phyloP scores from a whole-genome alignment of 805 yeast species.

The Candida patagonica region DNA sequence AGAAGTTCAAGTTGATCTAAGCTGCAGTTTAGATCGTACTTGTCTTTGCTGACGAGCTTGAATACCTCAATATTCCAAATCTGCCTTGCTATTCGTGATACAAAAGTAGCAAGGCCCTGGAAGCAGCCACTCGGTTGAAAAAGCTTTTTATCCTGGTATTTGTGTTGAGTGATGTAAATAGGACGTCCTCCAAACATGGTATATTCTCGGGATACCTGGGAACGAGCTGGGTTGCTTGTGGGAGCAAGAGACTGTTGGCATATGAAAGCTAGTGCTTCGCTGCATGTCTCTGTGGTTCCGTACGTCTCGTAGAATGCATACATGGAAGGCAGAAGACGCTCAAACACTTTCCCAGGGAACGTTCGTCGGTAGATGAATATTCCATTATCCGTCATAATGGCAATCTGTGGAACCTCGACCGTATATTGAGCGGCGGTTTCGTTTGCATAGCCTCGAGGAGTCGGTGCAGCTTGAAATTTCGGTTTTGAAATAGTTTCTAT shows the following conservation, averaged over 20 bases:
- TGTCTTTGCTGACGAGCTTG: constrained; percentile 13
- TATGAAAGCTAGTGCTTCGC: constrained; percentile 76
- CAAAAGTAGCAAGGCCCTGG: constrained; percentile 73
- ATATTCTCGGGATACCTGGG: constrained; percentile 24
- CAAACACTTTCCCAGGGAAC: constrained; percentile 72
- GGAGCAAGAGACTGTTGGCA: constrained; percentile 35
- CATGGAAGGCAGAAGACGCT: constrained; percentile 55
- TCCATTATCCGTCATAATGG: constrained; percentile 73
- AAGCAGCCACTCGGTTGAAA: constrained; percentile 89
- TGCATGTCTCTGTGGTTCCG: constrained; percentile 84
- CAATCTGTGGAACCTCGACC: constrained; percentile 56
- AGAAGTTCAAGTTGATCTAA: constrained; percentile 20
- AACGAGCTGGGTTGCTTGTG: constrained; percentile 6
- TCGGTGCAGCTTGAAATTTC: constrained; percentile 58
- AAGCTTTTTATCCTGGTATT: constrained; percentile 1
- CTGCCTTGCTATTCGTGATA: constrained; percentile 69
- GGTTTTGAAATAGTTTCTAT: constrained; percentile 57
- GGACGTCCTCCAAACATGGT: constrained; percentile 30
- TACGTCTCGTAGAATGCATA: constrained; percentile 65
- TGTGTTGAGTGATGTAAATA: neutral
- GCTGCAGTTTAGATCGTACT: constrained; percentile 15
- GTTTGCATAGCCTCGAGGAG: constrained; percentile 78
- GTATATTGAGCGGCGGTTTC: constrained; percentile 81
- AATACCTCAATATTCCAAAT: constrained; percentile 74
- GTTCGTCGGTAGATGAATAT: constrained; percentile 67